These are phyloP conservation scores for Rossbeevera mucosa DNA, from an alignment of 768 basidiomycete species.

Conservation along the genomic window DNA sequence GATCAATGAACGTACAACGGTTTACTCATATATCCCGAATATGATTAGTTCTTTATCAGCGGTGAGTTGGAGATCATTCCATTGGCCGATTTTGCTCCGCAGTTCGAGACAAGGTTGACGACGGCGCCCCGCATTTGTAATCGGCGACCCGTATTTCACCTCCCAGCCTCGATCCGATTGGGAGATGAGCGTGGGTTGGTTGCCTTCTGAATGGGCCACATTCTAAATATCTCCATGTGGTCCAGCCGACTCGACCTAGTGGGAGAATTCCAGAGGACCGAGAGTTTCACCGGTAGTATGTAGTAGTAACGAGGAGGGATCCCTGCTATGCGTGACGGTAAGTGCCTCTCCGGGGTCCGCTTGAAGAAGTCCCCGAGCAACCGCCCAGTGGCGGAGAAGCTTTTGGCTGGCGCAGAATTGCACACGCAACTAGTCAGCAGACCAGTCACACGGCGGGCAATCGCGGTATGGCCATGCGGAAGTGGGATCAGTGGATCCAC, in stretches of 20 bases:
- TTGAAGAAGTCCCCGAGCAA: not conserved
- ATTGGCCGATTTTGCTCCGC: not conserved
- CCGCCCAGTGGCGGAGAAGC: not conserved
- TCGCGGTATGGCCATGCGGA: not conserved
- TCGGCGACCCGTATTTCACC: not conserved
- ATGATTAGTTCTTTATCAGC: not conserved
- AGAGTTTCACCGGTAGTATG: conserved; percentile 6
- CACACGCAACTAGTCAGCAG: not conserved
- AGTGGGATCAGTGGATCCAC: not conserved
- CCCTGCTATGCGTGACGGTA: no score
- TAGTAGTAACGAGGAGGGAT: no score
- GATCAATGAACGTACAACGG: not conserved
- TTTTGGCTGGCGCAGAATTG: not conserved
- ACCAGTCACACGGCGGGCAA: not conserved
- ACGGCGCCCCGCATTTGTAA: not conserved
- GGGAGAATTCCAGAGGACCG: not conserved
- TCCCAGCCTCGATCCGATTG: not conserved
- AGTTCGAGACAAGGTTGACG: no score
- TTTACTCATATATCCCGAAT: not conserved
- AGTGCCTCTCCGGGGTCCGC: not conserved
- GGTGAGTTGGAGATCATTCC: not conserved
- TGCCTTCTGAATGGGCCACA: not conserved
- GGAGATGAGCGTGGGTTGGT: not conserved
- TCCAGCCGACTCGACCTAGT: not conserved
- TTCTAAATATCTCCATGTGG: not conserved